phyloP scores from a whole-genome alignment of 2,329 filamentous ascomycete genomes.

The Colletotrichum godetiae region DNA sequence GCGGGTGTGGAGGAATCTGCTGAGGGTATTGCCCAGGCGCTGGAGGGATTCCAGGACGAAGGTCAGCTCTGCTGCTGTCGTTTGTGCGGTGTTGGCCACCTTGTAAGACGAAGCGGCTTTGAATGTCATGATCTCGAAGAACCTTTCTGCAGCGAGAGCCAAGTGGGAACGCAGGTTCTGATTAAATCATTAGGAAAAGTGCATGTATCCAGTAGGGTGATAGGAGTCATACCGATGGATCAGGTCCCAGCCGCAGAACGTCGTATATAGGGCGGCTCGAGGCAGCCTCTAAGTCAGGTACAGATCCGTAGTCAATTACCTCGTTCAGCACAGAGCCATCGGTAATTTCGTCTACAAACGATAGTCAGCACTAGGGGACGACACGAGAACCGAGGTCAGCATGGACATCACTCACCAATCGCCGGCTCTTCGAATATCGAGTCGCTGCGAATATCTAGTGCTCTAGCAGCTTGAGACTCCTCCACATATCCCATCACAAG shows the following conservation, averaged over 20 bases:
- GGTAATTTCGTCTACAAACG: slow-evolving; percentile 51
- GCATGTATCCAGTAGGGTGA: neutral
- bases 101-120: slow-evolving; percentile 64
- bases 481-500: slow-evolving; percentile 64
- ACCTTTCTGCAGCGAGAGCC: slow-evolving; percentile 60
- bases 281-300: slow-evolving; percentile 59
- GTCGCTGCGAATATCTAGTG: slow-evolving; percentile 53
- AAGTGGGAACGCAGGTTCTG: slow-evolving; percentile 64
- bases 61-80: slow-evolving; percentile 53
- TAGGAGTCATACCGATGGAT: slow-evolving; percentile 56
- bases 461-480: slow-evolving; percentile 57
- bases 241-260: slow-evolving; percentile 61
- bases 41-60: slow-evolving; percentile 56
- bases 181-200: slow-evolving; percentile 25
- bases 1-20: slow-evolving; percentile 48
- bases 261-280: slow-evolving; percentile 53
- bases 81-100: slow-evolving; percentile 50
- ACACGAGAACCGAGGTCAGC: accelerated
- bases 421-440: slow-evolving; percentile 57
- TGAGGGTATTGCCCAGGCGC: slow-evolving; percentile 55
- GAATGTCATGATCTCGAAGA: slow-evolving; percentile 61
- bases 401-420: slow-evolving; percentile 52
- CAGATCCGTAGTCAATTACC: slow-evolving; percentile 63
- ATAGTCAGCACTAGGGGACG: slow-evolving; percentile 31
- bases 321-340: slow-evolving; percentile 54